A percentile compares a stretch with the other conserved stretches of the same genome.
Conservation (phyloP, 2,329 filamentous ascomycete genomes). For the Xylariaceae sp. region DNA sequence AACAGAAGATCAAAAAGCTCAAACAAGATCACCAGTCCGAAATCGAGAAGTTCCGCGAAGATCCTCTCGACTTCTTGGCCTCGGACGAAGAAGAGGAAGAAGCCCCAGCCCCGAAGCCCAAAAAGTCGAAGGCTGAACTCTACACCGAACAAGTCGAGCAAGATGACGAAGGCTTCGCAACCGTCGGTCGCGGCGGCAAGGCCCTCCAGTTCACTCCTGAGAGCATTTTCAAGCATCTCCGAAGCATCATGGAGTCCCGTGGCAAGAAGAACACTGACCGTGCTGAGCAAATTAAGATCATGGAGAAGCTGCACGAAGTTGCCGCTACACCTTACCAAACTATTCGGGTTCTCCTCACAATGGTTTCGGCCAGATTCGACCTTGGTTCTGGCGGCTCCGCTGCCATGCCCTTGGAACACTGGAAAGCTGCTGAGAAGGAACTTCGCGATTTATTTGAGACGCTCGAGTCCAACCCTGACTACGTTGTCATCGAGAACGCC, state of each 20-base stretch:
- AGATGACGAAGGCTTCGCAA: constrained; percentile 84
- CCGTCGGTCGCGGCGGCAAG: constrained; percentile 84
- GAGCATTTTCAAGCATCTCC: constrained; percentile 95
- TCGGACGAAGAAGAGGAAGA: constrained; percentile 72
- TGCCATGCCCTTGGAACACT: constrained; percentile 93
- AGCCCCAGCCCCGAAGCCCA: constrained; percentile 45
- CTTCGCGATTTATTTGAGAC: constrained; percentile 72
- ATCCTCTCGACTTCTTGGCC: constrained; percentile 38
- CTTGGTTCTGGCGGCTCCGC: constrained; percentile 70
- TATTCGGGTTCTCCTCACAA: constrained; percentile 84
- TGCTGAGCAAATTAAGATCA: constrained; percentile 87
- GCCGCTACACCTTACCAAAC: constrained; percentile 87
- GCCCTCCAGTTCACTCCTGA: constrained; percentile 90
- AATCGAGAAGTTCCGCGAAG: constrained; percentile 78
- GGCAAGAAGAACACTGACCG: constrained; percentile 99
- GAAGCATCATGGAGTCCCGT: constrained; percentile 88
- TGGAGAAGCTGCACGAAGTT: constrained; percentile 94
- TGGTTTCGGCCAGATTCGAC: constrained; percentile 94
- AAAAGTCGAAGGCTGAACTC: constrained; percentile 48
- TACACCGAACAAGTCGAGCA: constrained; percentile 49
- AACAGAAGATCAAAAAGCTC: constrained; percentile 98
- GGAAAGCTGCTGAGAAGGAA: constrained; percentile 91
- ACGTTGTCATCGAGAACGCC: constrained; percentile 83
- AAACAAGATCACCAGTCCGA: constrained; percentile 90
- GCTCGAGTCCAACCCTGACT: constrained; percentile 73